These are phyloP conservation scores for Umbelopsis sp. DNA, from an alignment of 192 early-diverging fungal genomes.

Conservation along the genomic window DNA sequence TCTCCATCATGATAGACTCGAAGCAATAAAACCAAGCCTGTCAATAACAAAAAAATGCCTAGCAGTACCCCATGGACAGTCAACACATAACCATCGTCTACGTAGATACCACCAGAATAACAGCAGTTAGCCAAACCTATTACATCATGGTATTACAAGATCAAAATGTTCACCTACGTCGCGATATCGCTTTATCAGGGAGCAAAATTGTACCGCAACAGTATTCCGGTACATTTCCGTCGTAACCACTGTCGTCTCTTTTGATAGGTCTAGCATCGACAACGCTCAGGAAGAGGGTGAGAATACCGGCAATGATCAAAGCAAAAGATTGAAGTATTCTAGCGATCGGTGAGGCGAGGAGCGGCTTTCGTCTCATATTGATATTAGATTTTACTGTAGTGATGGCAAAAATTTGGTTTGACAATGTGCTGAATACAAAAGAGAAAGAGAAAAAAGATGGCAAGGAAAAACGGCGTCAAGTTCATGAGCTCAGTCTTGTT, in stretches of 20 bases:
- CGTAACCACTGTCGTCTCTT: background rate
- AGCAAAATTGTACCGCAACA: background rate
- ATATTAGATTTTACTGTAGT: background rate
- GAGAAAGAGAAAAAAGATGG: background rate
- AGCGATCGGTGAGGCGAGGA: background rate
- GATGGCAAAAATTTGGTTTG: background rate
- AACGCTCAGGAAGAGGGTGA: background rate
- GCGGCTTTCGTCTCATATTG: background rate
- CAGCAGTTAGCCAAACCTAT: background rate
- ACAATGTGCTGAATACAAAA: background rate
- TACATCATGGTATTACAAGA: background rate
- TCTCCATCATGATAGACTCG: constrained; percentile 7
- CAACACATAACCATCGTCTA: constrained; percentile 9
- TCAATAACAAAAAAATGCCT: background rate
- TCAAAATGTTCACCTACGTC: constrained; percentile 1
- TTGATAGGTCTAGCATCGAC: background rate
- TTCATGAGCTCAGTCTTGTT: constrained; percentile 12
- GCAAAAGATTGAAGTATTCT: constrained; percentile 8
- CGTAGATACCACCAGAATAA: background rate
- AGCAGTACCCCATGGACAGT: constrained; percentile 4
- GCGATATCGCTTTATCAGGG: background rate
- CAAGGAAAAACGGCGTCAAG: background rate
- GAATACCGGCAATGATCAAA: background rate
- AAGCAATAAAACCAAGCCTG: background rate
- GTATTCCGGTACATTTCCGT: background rate